A percentile compares a stretch with the other conserved stretches of the same genome.
Conservation (phyloP, 345 rosid genomes). For the Carallia pectinifolia region DNA sequence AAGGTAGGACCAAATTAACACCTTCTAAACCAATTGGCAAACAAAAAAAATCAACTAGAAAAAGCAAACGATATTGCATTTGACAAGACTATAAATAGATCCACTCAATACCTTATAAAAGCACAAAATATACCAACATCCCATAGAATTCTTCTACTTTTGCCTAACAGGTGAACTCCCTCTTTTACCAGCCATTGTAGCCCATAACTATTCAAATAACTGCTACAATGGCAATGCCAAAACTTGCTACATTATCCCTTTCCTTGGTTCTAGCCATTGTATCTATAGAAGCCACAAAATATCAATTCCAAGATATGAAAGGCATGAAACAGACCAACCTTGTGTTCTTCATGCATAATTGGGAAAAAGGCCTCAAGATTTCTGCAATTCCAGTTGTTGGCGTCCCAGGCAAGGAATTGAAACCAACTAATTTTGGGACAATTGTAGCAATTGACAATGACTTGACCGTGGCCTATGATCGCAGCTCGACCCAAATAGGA, state of each 20-base stretch:
- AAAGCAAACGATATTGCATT: too few relatives aligned
- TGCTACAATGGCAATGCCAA: not conserved
- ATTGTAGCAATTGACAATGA: not conserved
- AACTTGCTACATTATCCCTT: conserved; percentile 1
- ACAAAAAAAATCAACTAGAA: too few relatives aligned
- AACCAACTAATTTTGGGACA: conserved; percentile 4
- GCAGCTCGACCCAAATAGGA: not conserved
- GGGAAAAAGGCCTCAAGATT: not conserved
- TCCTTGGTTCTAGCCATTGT: conserved; percentile 6
- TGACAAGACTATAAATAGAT: too few relatives aligned
- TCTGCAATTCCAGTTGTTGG: not conserved
- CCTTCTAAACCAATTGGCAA: too few relatives aligned
- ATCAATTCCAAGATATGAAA: conserved; percentile 1
- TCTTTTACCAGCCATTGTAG: too few relatives aligned
- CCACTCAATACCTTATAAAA: too few relatives aligned
- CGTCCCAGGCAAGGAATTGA: not conserved
- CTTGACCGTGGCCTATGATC: not conserved
- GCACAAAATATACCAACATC: too few relatives aligned
- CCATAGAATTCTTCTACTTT: too few relatives aligned
- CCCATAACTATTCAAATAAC: too few relatives aligned
- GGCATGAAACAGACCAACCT: conserved; percentile 1
- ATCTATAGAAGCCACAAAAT: not conserved
- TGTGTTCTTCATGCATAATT: conserved; percentile 8
- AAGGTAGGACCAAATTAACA: too few relatives aligned
- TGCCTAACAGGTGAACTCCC: too few relatives aligned